Base-by-base conservation (phyloP, 2,329 filamentous ascomycete genomes). In the Bipolaris zeicola region DNA sequence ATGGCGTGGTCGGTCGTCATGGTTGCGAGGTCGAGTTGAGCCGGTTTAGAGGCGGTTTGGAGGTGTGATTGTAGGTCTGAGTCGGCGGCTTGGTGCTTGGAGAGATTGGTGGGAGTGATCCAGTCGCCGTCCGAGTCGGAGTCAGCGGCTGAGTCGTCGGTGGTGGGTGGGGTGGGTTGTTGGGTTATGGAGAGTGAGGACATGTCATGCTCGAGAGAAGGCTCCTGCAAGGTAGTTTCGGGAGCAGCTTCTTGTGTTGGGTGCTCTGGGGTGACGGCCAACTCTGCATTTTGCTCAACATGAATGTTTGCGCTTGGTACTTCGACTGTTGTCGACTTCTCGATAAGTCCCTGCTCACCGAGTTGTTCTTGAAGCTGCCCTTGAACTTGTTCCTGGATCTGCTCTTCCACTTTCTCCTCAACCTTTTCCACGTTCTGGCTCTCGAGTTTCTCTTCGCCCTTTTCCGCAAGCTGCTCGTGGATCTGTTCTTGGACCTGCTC, bases 1-100 rank as follows among this genome's bases (percentile, higher is more conserved):
- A 99, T 96, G 52, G 95, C 94, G 78, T 91, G 98, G 80, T 99
- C 95, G 53, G 90, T 92, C 1, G 95, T 98, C 71, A 98, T 89
- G 42, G 94, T 88, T n/a, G 92, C 94, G 14, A 91, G 91, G 76
- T 96, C 89, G 66, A 97, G 89, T 11, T 85, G 86, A 6, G 3
- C 26, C 34, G 85, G 82, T 51, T 85, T 81, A 14, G 64, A 56
- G 22, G 57, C 81, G 75, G 46, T 82, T 77, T 38, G 82, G 77
- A 18, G 77, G 20, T 82, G 79, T 3, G 65, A 54, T 44, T 63
- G 60, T 36, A 61, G 50, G 43, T 46, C 80, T 75, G 59, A 56
- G 55, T 94, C 88, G 72, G 87, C 85, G 57, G 85, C 86, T 79
- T 95, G 89, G 72, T 91, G 89, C 72, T 91, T 90, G 73, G 92